phyloP scores from a whole-genome alignment of 2,329 filamentous ascomycete species.

The Diaporthe sp. region DNA sequence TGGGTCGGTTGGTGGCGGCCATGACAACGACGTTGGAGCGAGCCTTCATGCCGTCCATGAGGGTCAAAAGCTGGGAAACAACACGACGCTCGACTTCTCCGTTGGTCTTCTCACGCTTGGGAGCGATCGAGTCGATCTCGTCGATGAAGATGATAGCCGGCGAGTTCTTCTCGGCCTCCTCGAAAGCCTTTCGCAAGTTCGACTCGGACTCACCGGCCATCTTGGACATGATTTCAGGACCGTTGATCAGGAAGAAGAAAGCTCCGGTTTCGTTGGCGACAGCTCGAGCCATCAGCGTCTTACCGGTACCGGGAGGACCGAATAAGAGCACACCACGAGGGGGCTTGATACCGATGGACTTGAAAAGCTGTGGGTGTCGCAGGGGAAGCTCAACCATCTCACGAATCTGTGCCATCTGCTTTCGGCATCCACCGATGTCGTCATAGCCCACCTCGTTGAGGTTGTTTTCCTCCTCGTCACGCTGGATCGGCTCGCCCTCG shows the following conservation, averaged over 20 bases:
- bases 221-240: conserved; percentile 99
- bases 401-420: conserved; percentile 99
- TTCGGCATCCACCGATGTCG: conserved; percentile 98
- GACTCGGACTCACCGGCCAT: conserved; percentile 99
- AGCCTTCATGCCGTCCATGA: conserved; percentile 99
- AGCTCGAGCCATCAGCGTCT: conserved; percentile 98
- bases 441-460: conserved; percentile 99
- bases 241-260: conserved; percentile 99
- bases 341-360: conserved; percentile 99
- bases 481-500: conserved; percentile 95
- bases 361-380: conserved; percentile 98
- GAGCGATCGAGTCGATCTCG: conserved; percentile 98
- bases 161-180: conserved; percentile 99
- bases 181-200: conserved; percentile 98
- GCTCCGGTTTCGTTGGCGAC: conserved; percentile 99
- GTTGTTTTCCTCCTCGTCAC: conserved; percentile 99
- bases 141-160: conserved; percentile 99
- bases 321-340: conserved; percentile 97
- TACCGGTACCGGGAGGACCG: conserved; percentile 98
- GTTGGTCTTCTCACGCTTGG: conserved; percentile 99
- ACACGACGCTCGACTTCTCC: conserved; percentile 99
- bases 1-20: conserved; percentile 98
- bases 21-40: conserved; percentile 99
- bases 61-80: conserved; percentile 92
- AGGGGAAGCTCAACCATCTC: conserved; percentile 98